Conservation (phyloP, 177 flowering plant genomes). For the Telopea speciosissima region DNA sequence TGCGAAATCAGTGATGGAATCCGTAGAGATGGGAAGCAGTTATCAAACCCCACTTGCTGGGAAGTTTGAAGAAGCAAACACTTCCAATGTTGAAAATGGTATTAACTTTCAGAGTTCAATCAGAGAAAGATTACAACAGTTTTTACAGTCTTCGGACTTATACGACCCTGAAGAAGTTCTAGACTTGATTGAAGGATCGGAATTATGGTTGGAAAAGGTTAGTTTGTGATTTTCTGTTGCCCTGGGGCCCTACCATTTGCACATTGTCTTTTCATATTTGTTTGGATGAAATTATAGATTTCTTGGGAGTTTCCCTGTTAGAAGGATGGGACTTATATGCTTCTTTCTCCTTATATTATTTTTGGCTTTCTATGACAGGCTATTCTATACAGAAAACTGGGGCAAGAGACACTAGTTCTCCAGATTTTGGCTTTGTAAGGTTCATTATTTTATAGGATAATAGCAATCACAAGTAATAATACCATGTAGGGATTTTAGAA, state of each 20-base stretch:
- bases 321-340: background rate
- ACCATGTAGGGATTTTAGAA: slow-evolving; percentile 1
- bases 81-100: slow-evolving; percentile 23
- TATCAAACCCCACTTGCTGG: slow-evolving; percentile 18
- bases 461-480: background rate
- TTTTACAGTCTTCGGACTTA: slow-evolving; percentile 82
- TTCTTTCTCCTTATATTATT: slow-evolving; percentile 2
- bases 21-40: slow-evolving; percentile 28
- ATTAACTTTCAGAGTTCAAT: slow-evolving; percentile 43
- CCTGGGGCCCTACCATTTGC: background rate
- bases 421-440: slow-evolving; percentile 95
- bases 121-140: slow-evolving; percentile 76
- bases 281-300: background rate
- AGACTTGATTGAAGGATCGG: slow-evolving; percentile 87
- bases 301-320: background rate
- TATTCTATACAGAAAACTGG: slow-evolving; percentile 84
- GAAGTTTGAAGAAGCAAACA: slow-evolving; percentile 13
- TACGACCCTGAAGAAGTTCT: slow-evolving; percentile 95
- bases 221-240: background rate
- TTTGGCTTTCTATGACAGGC: slow-evolving; percentile 53
- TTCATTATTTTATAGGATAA: slow-evolving; percentile 1
- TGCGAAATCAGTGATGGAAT: slow-evolving; percentile 75
- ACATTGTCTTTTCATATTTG: background rate
- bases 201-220: slow-evolving; percentile 97
- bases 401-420: slow-evolving; percentile 91